Percentiles rank a stretch among this genome's conserved stretches.
Conservation (phyloP, 2,329 filamentous ascomycete genomes). For the Parastagonospora nodorum region DNA sequence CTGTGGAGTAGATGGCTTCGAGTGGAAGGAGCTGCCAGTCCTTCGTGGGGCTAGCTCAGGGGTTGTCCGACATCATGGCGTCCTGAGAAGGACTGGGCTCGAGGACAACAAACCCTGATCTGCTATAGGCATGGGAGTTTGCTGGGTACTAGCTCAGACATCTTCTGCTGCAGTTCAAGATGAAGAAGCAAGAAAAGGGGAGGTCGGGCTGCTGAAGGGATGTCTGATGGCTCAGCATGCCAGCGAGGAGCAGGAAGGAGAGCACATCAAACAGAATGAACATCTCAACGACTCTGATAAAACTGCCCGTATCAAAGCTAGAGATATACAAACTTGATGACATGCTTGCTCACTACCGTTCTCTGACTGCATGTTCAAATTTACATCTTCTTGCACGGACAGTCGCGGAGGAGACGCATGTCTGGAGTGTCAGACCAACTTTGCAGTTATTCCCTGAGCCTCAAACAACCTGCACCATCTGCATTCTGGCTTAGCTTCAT, state of each 20-base stretch:
- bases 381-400: no score
- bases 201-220: no score
- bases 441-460: not conserved
- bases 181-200: no score
- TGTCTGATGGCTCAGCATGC: not conserved
- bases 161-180: no score
- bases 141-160: no score
- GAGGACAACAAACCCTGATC: no score
- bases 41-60: not conserved
- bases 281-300: conserved; percentile 7
- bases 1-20: not conserved
- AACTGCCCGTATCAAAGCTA: conserved; percentile 6
- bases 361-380: no score
- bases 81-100: no score
- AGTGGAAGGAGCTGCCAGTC: not conserved
- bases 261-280: conserved; percentile 3
- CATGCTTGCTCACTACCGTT: not conserved
- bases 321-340: not conserved
- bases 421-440: not conserved
- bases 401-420: not conserved
- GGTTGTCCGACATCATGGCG: not conserved
- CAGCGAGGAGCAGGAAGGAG: not conserved
- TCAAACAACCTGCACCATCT: not conserved
- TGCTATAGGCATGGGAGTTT: no score
- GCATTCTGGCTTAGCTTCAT: not conserved